Evolutionary conservation across 768 basidiomycete genomes (phyloP).

Genomic region (Auriscalpium vulgare): DNA sequence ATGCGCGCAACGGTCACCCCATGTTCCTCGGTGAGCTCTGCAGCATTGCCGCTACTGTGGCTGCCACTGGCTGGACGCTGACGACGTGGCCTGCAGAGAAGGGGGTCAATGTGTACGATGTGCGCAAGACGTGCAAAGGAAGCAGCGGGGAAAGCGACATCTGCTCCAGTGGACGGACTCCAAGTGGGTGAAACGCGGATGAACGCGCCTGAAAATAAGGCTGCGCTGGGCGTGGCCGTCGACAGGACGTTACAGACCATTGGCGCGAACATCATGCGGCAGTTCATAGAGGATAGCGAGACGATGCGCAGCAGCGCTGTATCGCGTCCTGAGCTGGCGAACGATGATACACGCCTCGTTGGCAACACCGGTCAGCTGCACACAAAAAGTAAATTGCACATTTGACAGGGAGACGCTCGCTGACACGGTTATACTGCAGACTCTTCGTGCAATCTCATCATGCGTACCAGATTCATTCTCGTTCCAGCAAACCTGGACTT

Average conservation of each 20-base stretch:
- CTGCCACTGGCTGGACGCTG: not conserved
- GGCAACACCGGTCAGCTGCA: too few species aligned
- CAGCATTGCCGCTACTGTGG: conserved; percentile 40
- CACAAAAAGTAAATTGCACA: too few species aligned
- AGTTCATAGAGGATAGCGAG: conserved; percentile 77
- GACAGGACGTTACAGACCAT: conserved; percentile 57
- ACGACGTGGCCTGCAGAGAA: conserved; percentile 33
- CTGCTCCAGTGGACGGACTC: conserved; percentile 69
- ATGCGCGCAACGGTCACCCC: conserved; percentile 74
- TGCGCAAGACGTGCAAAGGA: conserved; percentile 66
- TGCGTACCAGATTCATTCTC: too few species aligned
- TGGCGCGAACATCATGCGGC: conserved; percentile 73
- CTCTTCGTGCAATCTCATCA: too few species aligned
- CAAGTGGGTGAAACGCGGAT: conserved; percentile 85
- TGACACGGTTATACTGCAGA: too few species aligned
- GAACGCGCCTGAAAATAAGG: conserved; percentile 71
- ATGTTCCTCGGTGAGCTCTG: conserved; percentile 76
- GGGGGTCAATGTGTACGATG: conserved; percentile 88
- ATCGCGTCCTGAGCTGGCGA: conserved; percentile 72
- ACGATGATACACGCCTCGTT: conserved; percentile 65
- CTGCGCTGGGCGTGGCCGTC: conserved; percentile 66
- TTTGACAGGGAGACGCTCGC: too few species aligned
- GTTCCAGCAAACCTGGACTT: too few species aligned
- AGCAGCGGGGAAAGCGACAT: conserved; percentile 49
- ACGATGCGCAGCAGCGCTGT: conserved; percentile 74